Evolutionary conservation across 169 alveolate species (phyloP).

Genomic region (Cryptosporidium tyzzeri): DNA sequence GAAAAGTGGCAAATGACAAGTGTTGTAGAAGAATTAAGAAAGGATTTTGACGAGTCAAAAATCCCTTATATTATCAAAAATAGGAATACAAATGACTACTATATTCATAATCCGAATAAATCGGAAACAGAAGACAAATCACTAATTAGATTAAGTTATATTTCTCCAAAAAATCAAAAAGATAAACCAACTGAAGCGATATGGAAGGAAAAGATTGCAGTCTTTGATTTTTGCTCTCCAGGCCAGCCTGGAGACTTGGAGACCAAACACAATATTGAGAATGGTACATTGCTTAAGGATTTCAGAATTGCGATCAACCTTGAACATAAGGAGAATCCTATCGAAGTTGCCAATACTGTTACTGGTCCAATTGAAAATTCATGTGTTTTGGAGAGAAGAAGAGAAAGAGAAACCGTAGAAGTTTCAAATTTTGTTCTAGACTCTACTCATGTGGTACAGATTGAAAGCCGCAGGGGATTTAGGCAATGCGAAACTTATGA

Average conservation of each 20-base stretch:
- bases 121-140: slow-evolving; percentile 28
- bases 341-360: background rate
- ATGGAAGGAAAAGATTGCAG: slow-evolving; percentile 69
- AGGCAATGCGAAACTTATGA: slow-evolving; percentile 68
- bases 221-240: slow-evolving; percentile 69
- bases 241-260: slow-evolving; percentile 45
- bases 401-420: slow-evolving; percentile 62
- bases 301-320: slow-evolving; percentile 65
- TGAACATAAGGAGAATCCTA: slow-evolving; percentile 56
- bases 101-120: slow-evolving; percentile 19
- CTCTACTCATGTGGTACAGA: slow-evolving; percentile 55
- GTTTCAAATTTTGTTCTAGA: slow-evolving; percentile 65
- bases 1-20: slow-evolving; percentile 71
- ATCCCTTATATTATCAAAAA: slow-evolving; percentile 42
- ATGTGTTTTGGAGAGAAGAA: slow-evolving; percentile 55
- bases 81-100: slow-evolving; percentile 58
- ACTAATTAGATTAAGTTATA: slow-evolving; percentile 27
- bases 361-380: slow-evolving; percentile 57
- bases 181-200: slow-evolving; percentile 68
- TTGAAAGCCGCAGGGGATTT: slow-evolving; percentile 62
- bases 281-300: slow-evolving; percentile 45
- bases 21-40: slow-evolving; percentile 44
- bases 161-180: slow-evolving; percentile 52
- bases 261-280: background rate
- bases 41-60: slow-evolving; percentile 60